Conservation (phyloP, 139 green algal species). For the Eudorina sp. region DNA sequence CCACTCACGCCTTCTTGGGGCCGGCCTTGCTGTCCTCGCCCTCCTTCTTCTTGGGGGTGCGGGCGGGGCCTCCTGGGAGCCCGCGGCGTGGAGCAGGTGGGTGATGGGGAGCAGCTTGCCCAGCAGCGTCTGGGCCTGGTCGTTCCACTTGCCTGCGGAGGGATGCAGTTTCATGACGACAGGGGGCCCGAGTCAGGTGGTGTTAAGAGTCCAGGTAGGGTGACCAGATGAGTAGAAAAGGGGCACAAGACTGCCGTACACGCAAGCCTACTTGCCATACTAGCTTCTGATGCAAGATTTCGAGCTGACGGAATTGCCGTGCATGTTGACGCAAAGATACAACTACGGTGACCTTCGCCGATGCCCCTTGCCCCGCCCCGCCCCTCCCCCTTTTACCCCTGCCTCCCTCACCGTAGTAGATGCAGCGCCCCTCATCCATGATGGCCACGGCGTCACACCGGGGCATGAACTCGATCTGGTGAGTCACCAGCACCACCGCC, state of each 20-base stretch:
- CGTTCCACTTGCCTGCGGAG: slow-evolving; percentile 60
- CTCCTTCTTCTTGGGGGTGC: slow-evolving; percentile 55
- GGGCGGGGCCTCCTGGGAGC: slow-evolving; percentile 58
- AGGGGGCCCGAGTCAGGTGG: too few relatives aligned
- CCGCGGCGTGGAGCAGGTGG: slow-evolving; percentile 69
- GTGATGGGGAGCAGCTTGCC: slow-evolving; percentile 61
- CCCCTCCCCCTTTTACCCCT: not conserved
- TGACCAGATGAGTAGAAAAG: too few relatives aligned
- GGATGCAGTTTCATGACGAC: too few relatives aligned
- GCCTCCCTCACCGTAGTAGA: slow-evolving; percentile 63
- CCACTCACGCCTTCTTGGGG: slow-evolving; percentile 19
- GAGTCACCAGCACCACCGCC: slow-evolving; percentile 64
- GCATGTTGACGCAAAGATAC: not conserved
- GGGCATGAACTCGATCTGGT: slow-evolving; percentile 70
- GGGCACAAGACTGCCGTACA: too few relatives aligned
- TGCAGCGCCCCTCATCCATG: slow-evolving; percentile 68
- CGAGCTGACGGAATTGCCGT: too few relatives aligned
- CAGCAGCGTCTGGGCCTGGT: slow-evolving; percentile 59
- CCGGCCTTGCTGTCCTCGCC: slow-evolving; percentile 24
- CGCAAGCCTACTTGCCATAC: too few relatives aligned
- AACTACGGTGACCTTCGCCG: not conserved
- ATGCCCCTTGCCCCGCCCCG: not conserved
- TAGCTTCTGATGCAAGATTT: too few relatives aligned
- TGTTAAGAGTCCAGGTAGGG: too few relatives aligned
- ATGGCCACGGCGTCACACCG: slow-evolving; percentile 68